These are phyloP conservation scores for Vicia faba DNA, from an alignment of 306 rosid genomes.

Conservation along the genomic window DNA sequence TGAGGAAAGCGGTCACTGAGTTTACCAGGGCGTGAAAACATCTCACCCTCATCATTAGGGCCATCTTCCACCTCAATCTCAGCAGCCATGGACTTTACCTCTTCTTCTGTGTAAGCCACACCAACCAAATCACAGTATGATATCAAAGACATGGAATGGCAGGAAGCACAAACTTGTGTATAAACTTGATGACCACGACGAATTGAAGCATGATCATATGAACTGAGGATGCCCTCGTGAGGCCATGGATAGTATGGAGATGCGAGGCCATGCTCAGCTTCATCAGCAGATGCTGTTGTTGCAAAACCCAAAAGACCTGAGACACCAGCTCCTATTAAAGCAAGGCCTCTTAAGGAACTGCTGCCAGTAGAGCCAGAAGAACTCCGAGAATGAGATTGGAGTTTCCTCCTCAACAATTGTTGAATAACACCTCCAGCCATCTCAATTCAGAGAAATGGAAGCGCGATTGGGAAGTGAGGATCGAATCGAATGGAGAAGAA, in stretches of 20 bases:
- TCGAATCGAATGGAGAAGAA: slow-evolving; percentile 27
- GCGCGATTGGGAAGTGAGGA: slow-evolving; percentile 36
- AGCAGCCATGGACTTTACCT: no score
- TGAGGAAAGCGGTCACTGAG: no score
- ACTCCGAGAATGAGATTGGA: slow-evolving; percentile 54
- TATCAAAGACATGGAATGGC: slow-evolving; percentile 94
- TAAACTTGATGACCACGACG: slow-evolving; percentile 99
- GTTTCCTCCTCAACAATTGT: slow-evolving; percentile 73
- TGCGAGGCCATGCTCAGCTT: slow-evolving; percentile 94
- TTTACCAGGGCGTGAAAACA: no score
- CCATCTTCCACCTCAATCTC: no score
- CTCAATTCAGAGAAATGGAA: slow-evolving; percentile 41
- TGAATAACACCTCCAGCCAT: slow-evolving; percentile 90
- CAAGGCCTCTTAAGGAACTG: slow-evolving; percentile 77
- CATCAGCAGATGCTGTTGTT: slow-evolving; percentile 85
- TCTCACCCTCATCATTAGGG: no score
- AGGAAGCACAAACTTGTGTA: slow-evolving; percentile 90
- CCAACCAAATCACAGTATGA: slow-evolving; percentile 99
- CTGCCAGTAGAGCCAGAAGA: slow-evolving; percentile 58
- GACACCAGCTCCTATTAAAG: slow-evolving; percentile 84
- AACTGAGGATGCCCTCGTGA: slow-evolving; percentile 90
- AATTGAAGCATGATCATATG: slow-evolving; percentile 97
- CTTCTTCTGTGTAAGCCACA: slow-evolving; percentile 95
- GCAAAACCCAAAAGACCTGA: slow-evolving; percentile 82
- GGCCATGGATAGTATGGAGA: slow-evolving; percentile 98